phyloP scores from a whole-genome alignment of 768 basidiomycete genomes.

The Lactarius hatsudake region DNA sequence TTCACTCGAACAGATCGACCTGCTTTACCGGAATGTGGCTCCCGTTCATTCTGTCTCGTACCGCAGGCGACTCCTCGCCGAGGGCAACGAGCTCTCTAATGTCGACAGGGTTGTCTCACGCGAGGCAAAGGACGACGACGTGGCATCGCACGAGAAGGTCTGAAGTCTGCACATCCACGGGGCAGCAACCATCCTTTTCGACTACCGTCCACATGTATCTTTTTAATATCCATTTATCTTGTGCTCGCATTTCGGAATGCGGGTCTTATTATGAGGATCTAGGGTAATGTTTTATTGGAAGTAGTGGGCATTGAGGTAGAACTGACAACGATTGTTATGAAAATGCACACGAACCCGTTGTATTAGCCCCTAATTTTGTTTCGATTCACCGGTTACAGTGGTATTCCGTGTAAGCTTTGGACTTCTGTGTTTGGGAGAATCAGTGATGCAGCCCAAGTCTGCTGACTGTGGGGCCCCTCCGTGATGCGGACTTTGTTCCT shows the following conservation, averaged over 20 bases:
- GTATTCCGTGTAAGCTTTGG: not conserved
- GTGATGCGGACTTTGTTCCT: not conserved
- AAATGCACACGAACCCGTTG: not conserved
- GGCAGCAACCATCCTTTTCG: not conserved
- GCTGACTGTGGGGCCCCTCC: not conserved
- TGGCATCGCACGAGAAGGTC: constrained; percentile 15
- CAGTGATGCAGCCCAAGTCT: not conserved
- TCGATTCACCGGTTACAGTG: not conserved
- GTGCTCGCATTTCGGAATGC: not conserved
- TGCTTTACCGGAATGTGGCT: constrained; percentile 66
- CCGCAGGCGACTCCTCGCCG: constrained; percentile 32
- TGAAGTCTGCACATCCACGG: not conserved
- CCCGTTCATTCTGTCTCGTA: constrained; percentile 46
- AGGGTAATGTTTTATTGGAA: not conserved
- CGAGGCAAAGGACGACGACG: not conserved
- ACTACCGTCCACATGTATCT: not conserved
- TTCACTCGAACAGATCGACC: constrained; percentile 81
- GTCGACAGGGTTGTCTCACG: not conserved
- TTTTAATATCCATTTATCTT: not conserved
- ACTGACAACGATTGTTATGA: not conserved
- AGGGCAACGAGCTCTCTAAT: constrained; percentile 12
- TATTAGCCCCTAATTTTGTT: not conserved
- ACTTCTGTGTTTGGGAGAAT: not conserved
- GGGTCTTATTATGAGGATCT: not conserved
- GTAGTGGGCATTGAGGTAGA: not conserved